Conservation (phyloP, 768 basidiomycete species). For the Psilocybe sp. region DNA sequence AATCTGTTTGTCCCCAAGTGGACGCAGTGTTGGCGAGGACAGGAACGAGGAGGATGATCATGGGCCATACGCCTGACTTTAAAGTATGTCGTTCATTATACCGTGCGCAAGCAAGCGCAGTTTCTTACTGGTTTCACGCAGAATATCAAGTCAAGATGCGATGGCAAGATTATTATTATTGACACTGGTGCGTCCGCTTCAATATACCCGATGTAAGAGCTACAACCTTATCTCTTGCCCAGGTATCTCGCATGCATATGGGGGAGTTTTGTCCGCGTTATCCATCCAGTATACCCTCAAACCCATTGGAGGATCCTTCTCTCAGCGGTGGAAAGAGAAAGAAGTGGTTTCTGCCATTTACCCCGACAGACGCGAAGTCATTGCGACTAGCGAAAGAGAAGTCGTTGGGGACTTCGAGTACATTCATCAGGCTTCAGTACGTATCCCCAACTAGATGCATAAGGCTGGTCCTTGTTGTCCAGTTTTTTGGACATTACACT, state of each 20-base stretch:
- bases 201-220: not conserved
- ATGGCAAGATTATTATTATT: slow-evolving; percentile 92
- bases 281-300: slow-evolving; percentile 83
- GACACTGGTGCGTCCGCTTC: slow-evolving; percentile 66
- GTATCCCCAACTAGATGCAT: no score
- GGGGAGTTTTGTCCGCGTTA: slow-evolving; percentile 86
- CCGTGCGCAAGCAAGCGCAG: not conserved
- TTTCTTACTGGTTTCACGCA: slow-evolving; percentile 20
- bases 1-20: slow-evolving; percentile 66
- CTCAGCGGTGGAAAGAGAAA: slow-evolving; percentile 52
- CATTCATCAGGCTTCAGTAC: no score
- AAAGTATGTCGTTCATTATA: slow-evolving; percentile 34
- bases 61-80: slow-evolving; percentile 97
- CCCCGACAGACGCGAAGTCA: slow-evolving; percentile 43
- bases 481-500: no score
- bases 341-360: slow-evolving; percentile 72
- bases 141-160: slow-evolving; percentile 82
- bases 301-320: slow-evolving; percentile 42
- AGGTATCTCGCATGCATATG: slow-evolving; percentile 96
- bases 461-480: no score
- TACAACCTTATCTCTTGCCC: not conserved
- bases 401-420: slow-evolving; percentile 38
- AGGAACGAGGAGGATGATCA: slow-evolving; percentile 85
- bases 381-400: slow-evolving; percentile 48
- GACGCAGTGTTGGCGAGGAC: slow-evolving; percentile 68